Base-by-base conservation (phyloP, 73 alveolate species). In the Uronychia setigera region DNA sequence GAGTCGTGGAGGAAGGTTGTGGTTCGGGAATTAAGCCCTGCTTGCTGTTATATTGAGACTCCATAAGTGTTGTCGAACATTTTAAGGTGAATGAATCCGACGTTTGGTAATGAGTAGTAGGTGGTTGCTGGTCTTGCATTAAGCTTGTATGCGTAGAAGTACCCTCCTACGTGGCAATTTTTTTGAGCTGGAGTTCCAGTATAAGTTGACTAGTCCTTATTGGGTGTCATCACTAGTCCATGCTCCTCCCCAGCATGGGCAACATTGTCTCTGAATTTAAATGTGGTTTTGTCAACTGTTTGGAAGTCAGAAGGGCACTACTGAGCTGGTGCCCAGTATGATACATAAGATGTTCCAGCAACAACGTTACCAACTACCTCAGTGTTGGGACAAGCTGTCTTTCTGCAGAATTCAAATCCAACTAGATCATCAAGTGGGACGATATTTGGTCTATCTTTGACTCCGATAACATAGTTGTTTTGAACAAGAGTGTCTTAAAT, bases 301-400 rank as follows among this genome's bases (percentile, higher is more conserved):
- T n/a, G n/a, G n/a, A n/a, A n/a, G n/a, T n/a, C n/a, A n/a, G n/a
- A n/a, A n/a, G n/a, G n/a, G n/a, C n/a, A n/a, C n/a, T n/a, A n/a
- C n/a, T n/a, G n/a, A n/a, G n/a, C n/a, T n/a, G n/a, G n/a, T n/a
- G n/a, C n/a, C n/a, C n/a, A n/a, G n/a, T n/a, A n/a, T n/a, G n/a
- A n/a, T n/a, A n/a, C n/a, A n/a, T n/a, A n/a, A n/a, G n/a, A n/a
- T 28, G 59, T 32, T 30, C 82, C 82, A 76, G 82, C 82, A 5
- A n/a, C 82, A 32, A 31, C 30, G 59, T 76, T 76, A 11, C 32
- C 32, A 31, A 29, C 30, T 35, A 76, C 1, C 59, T 76, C 28
- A 9, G 30, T 1, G 59, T 31, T 59, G n/a, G 57, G 59, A n/a
- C 82, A 76, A 0, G 32, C 33, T 5, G 19, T 28, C 11, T 33